phyloP scores from a whole-genome alignment of 257 asterid species.

The Nicotiana sylvestris region DNA sequence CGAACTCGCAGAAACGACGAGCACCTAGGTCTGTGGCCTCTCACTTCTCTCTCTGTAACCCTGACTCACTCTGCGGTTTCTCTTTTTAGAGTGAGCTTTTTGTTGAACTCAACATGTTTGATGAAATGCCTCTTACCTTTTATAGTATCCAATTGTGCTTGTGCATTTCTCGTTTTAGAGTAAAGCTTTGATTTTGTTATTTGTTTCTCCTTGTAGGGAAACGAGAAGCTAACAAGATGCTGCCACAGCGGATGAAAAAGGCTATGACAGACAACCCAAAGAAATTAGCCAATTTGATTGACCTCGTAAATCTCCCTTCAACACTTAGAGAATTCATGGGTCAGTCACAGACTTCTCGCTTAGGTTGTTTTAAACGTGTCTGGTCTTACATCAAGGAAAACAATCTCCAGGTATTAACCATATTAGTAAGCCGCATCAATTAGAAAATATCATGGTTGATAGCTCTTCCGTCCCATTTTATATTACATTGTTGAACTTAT shows the following conservation, averaged over 20 bases:
- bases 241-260: slow-evolving; percentile 58
- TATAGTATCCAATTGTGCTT: not conserved
- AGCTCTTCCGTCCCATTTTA: not conserved
- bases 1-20: no score
- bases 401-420: slow-evolving; percentile 65
- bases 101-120: slow-evolving; percentile 24
- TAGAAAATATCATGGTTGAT: not conserved
- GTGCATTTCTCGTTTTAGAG: not conserved
- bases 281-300: slow-evolving; percentile 72
- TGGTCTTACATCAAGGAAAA: slow-evolving; percentile 87
- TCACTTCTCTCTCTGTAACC: not conserved
- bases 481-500: not conserved
- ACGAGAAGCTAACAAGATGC: no score
- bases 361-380: slow-evolving; percentile 69
- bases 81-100: not conserved
- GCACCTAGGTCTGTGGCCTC: not conserved
- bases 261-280: slow-evolving; percentile 67
- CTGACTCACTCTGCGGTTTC: not conserved
- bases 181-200: not conserved
- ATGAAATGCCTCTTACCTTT: not conserved
- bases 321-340: slow-evolving; percentile 87
- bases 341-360: slow-evolving; percentile 86
- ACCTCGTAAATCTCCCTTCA: slow-evolving; percentile 78
- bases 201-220: not conserved
- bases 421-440: not conserved